Evolutionary conservation across 2,329 filamentous ascomycete genomes (phyloP).

Genomic region (Aureobasidium uvarum): DNA sequence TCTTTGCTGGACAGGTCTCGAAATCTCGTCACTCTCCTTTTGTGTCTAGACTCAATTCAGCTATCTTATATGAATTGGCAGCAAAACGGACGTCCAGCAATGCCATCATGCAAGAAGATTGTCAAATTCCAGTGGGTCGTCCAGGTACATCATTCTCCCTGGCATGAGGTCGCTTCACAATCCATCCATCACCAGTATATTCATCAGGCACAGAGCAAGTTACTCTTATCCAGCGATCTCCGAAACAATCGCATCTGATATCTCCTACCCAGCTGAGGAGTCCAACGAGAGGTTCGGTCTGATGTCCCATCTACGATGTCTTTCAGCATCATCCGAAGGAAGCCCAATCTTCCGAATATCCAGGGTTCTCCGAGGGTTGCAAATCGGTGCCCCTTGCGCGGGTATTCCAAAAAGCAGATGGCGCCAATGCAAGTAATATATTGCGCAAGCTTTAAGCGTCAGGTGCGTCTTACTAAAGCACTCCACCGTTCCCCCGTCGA

Average conservation of each 20-base stretch:
- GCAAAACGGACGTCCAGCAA: background rate
- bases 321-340: background rate
- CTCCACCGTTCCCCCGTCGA: slow-evolving; percentile 14
- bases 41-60: background rate
- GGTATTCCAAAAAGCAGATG: background rate
- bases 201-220: background rate
- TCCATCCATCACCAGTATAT: background rate
- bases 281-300: background rate
- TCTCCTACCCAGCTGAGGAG: background rate
- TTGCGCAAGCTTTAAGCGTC: slow-evolving; percentile 17
- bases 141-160: background rate
- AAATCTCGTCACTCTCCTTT: slow-evolving; percentile 1
- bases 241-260: background rate
- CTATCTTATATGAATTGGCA: background rate
- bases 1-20: slow-evolving; percentile 3
- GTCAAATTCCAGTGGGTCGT: background rate
- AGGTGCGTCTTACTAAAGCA: slow-evolving; percentile 4
- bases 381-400: background rate
- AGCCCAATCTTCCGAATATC: too few species aligned
- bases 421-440: slow-evolving; percentile 20
- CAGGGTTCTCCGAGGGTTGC: background rate
- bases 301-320: background rate
- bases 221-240: background rate
- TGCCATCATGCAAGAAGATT: background rate
- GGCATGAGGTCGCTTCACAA: background rate